Evolutionary conservation across 2,329 filamentous ascomycete species (phyloP), one percentile per base, ranked within the genome.

Genomic region (Fusarium veterinarium): DNA sequence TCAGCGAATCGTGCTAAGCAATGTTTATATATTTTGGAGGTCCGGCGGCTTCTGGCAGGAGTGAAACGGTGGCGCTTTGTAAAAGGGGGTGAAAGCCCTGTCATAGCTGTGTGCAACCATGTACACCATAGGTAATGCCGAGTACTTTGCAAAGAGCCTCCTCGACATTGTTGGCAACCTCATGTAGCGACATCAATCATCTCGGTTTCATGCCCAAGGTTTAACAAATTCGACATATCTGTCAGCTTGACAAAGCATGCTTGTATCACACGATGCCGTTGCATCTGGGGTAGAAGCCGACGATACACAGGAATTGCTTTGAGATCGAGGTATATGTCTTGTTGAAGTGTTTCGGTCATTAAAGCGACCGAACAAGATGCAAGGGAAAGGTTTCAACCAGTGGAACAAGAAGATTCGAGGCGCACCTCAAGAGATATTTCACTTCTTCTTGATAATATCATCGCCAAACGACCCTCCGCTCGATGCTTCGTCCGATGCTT

Each of bases 191-290:
- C 35, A 41, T 52, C 55, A 53, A 49, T n/a, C 12, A 57, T 56
- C 25, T 30, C 45, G 40, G 44, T 53, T 37, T 38, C 41, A 51
- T 23, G 17, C 37, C 28, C 17, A 46, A n/a, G 31, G 35, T 52
- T 60, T 42, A 44, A 40, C 25, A 71, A 44, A 67, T 60, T 48
- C 58, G 51, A 61, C 42, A 53, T 41, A 42, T 67, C 60, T 67
- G 69, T 63, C 74, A 73, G 62, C 64, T 70, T 75, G 70, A 76
- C 63, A 72, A 73, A 76, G 46, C 52, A 67, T 53, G 45, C 45
- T n/a, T 49, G 48, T 72, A 44, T 40, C 33, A 46, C 52, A 40
- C 49, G 23, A 60, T 46, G 56, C 28, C 25, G 67, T 69, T 63
- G 44, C 56, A 52, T 57, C 53, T 73, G 51, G 59, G 51, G 66